Percentiles rank a stretch among this genome's conserved stretches.
Evolutionary conservation across 805 yeast species (phyloP).

Genomic region (Lipomyces yamadae): DNA sequence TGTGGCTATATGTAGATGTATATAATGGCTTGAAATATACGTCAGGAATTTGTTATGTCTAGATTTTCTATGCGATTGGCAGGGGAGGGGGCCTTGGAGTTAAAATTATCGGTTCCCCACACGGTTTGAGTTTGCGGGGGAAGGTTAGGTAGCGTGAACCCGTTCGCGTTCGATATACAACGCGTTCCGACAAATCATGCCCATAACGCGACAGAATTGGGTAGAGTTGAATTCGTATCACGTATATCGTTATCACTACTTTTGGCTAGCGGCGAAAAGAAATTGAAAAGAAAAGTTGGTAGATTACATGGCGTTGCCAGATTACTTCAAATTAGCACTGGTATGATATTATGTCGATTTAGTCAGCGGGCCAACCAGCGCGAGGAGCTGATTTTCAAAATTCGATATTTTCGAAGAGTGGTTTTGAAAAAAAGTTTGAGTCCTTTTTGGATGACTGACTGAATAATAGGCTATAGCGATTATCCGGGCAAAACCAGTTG

Average conservation of each 20-base stretch:
- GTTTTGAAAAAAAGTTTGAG: no score
- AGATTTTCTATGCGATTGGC: no score
- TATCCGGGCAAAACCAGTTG: conserved; percentile 13
- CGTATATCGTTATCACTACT: not conserved
- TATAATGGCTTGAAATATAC: no score
- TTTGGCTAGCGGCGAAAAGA: not conserved
- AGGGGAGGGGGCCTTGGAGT: no score
- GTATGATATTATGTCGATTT: not conserved
- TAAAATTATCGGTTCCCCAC: no score
- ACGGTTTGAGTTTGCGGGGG: no score
- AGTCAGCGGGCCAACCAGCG: no score
- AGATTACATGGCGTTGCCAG: not conserved
- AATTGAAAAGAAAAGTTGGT: not conserved
- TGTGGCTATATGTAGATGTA: not conserved
- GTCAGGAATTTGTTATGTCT: no score
- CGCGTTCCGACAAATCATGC: not conserved
- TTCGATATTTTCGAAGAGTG: no score
- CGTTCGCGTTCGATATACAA: not conserved
- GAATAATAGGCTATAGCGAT: conserved; percentile 11
- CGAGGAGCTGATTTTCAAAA: no score
- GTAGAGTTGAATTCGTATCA: not conserved
- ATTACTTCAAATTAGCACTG: conserved; percentile 1
- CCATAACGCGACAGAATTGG: no score
- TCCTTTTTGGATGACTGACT: not conserved
- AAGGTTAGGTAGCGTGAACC: not conserved